These are phyloP conservation scores for Vairimorpha ceranae DNA, from an alignment of 371 early-diverging fungal species.

Conservation along the genomic window DNA sequence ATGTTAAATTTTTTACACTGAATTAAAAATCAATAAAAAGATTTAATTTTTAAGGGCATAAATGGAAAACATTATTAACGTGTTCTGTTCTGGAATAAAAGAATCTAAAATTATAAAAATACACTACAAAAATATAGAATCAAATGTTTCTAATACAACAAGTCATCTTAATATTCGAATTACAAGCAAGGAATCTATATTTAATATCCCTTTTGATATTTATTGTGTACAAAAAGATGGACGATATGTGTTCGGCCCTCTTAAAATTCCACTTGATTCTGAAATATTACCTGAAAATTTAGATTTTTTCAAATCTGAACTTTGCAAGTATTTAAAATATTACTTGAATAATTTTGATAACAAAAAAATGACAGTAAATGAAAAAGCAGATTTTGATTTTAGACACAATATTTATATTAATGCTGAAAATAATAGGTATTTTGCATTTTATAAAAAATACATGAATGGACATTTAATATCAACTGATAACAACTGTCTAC, in stretches of 20 bases:
- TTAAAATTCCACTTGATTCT: background rate
- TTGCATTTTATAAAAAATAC: background rate
- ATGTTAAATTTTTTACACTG: no score
- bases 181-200: background rate
- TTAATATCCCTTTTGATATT: background rate
- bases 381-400: background rate
- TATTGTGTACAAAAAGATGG: constrained; percentile 2
- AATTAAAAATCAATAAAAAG: no score
- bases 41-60: no score
- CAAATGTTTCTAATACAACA: background rate
- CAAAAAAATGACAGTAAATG: background rate
- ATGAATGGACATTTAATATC: background rate
- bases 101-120: background rate
- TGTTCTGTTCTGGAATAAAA: background rate
- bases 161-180: background rate
- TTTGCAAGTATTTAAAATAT: background rate
- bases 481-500: background rate
- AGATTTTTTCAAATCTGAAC: background rate
- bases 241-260: background rate
- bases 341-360: background rate
- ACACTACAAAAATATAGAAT: background rate
- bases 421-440: background rate
- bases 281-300: background rate
- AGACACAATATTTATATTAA: background rate
- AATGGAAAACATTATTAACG: background rate